Evolutionary conservation across 2,329 filamentous ascomycete species (phyloP).

Genomic region (Colletotrichum zoysiae): DNA sequence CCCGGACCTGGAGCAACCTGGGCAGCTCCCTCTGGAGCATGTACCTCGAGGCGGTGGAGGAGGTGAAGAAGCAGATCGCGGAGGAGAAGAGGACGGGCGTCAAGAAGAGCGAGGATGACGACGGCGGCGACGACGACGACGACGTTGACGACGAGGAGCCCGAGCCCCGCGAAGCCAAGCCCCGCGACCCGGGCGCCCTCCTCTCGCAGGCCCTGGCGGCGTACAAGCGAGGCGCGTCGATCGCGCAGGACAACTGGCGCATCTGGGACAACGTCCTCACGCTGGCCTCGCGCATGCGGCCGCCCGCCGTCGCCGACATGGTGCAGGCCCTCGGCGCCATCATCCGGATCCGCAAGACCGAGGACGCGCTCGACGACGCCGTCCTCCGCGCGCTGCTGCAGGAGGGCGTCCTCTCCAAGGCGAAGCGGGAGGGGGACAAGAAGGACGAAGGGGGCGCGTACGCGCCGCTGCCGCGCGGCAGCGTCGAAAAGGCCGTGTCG

Average conservation of each 20-base stretch:
- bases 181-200: slow-evolving; percentile 68
- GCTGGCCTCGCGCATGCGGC: slow-evolving; percentile 81
- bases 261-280: slow-evolving; percentile 98
- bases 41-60: slow-evolving; percentile 66
- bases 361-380: slow-evolving; percentile 81
- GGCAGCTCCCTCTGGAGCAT: slow-evolving; percentile 84
- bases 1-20: slow-evolving; percentile 94
- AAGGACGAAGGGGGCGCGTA: slow-evolving; percentile 46
- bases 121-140: slow-evolving; percentile 45
- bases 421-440: slow-evolving; percentile 53
- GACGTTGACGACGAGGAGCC: slow-evolving; percentile 27
- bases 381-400: slow-evolving; percentile 79
- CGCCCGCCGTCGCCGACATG: slow-evolving; percentile 81
- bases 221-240: slow-evolving; percentile 85
- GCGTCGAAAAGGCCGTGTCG: slow-evolving; percentile 72
- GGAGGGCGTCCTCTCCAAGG: slow-evolving; percentile 69
- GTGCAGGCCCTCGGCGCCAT: slow-evolving; percentile 80
- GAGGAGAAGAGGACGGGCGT: slow-evolving; percentile 27
- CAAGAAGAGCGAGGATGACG: slow-evolving; percentile 42
- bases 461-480: slow-evolving; percentile 66
- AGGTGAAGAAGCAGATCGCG: slow-evolving; percentile 46
- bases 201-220: slow-evolving; percentile 83
- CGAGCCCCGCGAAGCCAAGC: slow-evolving; percentile 27
- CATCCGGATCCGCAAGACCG: slow-evolving; percentile 81
- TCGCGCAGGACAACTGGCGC: slow-evolving; percentile 88